Evolutionary conservation across 257 asterid genomes (phyloP).

Genomic region (Ballota nigra): DNA sequence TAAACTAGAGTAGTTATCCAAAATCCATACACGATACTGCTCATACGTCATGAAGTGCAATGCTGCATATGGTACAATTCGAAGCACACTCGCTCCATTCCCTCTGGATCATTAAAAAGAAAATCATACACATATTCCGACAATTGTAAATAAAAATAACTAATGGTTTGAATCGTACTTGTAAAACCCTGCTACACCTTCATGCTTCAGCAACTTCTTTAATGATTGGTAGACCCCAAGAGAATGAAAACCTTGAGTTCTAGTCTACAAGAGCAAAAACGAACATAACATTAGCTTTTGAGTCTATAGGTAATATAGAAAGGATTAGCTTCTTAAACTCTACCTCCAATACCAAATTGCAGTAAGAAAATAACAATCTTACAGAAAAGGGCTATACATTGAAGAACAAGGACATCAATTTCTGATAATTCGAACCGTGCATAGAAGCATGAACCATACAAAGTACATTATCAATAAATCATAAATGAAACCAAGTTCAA

Average conservation of each 20-base stretch:
- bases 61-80: conserved; percentile 96
- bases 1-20: conserved; percentile 63
- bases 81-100: conserved; percentile 95
- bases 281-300: background rate
- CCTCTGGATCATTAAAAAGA: conserved; percentile 49
- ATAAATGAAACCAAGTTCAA: no score
- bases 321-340: background rate
- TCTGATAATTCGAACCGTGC: no score
- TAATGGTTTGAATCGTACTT: conserved; percentile 48
- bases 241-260: conserved; percentile 81
- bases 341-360: background rate
- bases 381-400: background rate
- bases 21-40: conserved; percentile 72
- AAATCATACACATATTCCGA: background rate
- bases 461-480: no score
- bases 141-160: background rate
- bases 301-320: no score
- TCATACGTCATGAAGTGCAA: conserved; percentile 96
- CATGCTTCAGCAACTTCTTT: conserved; percentile 76
- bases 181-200: conserved; percentile 87
- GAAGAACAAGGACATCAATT: no score
- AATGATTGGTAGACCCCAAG: conserved; percentile 81
- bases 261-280: conserved; percentile 50
- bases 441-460: no score
- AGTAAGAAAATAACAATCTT: background rate